Conservation (phyloP, 169 alveolate species). For the Plasmodium sp. region DNA sequence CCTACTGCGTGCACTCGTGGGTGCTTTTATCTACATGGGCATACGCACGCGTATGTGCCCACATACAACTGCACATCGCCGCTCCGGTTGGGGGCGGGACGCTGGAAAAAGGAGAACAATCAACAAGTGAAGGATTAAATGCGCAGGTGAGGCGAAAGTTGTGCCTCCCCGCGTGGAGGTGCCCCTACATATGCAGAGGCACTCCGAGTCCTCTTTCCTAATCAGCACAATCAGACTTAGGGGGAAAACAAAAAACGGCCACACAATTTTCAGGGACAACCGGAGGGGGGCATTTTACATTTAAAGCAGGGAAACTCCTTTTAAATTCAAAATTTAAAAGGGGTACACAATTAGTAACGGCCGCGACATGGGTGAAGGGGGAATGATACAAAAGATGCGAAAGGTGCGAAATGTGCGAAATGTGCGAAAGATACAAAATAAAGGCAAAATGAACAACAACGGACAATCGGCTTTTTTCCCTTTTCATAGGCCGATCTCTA, state of each 20-base stretch:
- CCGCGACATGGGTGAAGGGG: not conserved
- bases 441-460: not conserved
- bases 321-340: constrained; percentile 11
- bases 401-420: not conserved
- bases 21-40: not conserved
- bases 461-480: not conserved
- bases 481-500: not conserved
- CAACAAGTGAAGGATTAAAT: not conserved
- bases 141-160: not conserved
- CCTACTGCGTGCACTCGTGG: not conserved
- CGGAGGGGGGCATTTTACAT: not conserved
- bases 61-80: not conserved
- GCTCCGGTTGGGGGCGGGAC: not conserved
- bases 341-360: not conserved
- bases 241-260: not conserved
- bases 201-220: not conserved
- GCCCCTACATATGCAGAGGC: not conserved
- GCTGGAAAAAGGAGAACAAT: not conserved
- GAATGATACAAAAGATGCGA: not conserved
- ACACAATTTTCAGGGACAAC: not conserved
- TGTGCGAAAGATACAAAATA: not conserved
- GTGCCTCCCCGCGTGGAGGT: not conserved
- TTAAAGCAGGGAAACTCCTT: constrained; percentile 17
- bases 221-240: not conserved
- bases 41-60: not conserved